Evolutionary conservation across 768 basidiomycete species (phyloP), one percentile per base, ranked within the genome.

Genomic region (Lepiota brunneoincarnata): DNA sequence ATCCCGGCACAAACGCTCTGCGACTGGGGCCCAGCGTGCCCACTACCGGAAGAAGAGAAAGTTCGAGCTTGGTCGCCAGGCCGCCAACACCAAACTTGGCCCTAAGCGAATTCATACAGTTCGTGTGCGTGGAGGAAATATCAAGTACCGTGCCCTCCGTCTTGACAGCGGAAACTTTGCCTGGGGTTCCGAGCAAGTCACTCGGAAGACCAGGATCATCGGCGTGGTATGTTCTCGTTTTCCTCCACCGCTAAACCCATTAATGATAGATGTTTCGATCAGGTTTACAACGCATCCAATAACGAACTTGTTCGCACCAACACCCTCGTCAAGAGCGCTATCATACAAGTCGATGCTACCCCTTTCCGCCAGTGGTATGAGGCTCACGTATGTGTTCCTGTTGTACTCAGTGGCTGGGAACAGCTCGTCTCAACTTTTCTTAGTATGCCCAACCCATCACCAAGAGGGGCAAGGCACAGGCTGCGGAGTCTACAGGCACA

Each of bases 301-400:
- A 99, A 99, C 78, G 97, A 99, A 76, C 86, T 98, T 67, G 96
- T 99, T 69, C 92, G 97, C 66, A 99, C 97, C 66, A 98, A 99
- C 80, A 99, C 97, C 51, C 87, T 99, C 54, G 97, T 99, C 70
- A 98, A 96, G 81, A 81, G 88, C 58, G 90, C 90, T 61, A 89
- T 99, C 76, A 91, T 99, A 74, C 95, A 98, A 72, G 73, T 99
- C 67, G 97, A 99, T 77, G 96, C 97, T 59, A 87, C 96, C 28
- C 97, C 97, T 59, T 99, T 98, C 91, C 86, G 95, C 62, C 95
- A 98, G 78, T 98, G 95, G 95, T 99, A 98, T 70, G 97, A 99
- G 77, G 78, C 92, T 37, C 95, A 98, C 76, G 93, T 95, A 73
- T 64, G 93, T 86, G 47, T 23, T 12, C 12, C 26, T 42, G 24